Evolutionary conservation across 2,329 filamentous ascomycete genomes (phyloP), one percentile per base, ranked within the genome.

Genomic region (Fusarium proliferatum): DNA sequence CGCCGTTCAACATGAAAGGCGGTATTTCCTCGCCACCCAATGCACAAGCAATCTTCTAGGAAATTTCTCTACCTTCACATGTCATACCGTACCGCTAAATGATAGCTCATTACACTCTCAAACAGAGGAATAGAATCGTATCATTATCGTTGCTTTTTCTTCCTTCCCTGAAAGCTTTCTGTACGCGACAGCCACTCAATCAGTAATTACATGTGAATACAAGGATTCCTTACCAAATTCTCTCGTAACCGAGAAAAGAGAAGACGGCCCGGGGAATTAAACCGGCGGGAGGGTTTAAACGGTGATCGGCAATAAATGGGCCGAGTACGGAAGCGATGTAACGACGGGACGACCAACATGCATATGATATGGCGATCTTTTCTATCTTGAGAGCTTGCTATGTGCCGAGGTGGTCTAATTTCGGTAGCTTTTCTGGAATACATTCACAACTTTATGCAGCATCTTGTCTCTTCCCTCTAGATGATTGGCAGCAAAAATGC

Each of bases 1-100:
- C 84, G 53, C 86, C 86, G 3, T 77, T 88, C 41, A 87, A 88
- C 26, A 73, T 73, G 70, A 43, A 41, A 0, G 70, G 70, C 7
- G 70, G 70, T 0, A 63, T 73, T 2, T 73, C 70, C 2, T 71
- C 70, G 2, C 70, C 70, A 5, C 70, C 70, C 4, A 73, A 73
- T 15, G 65, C 70, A 2, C 70, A 71, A 23, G 70, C 70, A 4
- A 73, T 73, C 8, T 73, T 73, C n/a, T 72, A 69, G 33, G 10
- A 5, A 9, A 9, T 33, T 28, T 5, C 4, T 23, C 5, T 30
- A 13, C 16, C 1, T 16, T 49, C 30, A 52, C 23, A 49, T 34
- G 21, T 3, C 12, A 23, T 7, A n/a, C 2, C 12, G 8, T 21
- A 28, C 6, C 10, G 7, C 8, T 23, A 16, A 8, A 23, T 55